Conservation (phyloP, 2,329 filamentous ascomycete species). For the Alternaria incomplexa region DNA sequence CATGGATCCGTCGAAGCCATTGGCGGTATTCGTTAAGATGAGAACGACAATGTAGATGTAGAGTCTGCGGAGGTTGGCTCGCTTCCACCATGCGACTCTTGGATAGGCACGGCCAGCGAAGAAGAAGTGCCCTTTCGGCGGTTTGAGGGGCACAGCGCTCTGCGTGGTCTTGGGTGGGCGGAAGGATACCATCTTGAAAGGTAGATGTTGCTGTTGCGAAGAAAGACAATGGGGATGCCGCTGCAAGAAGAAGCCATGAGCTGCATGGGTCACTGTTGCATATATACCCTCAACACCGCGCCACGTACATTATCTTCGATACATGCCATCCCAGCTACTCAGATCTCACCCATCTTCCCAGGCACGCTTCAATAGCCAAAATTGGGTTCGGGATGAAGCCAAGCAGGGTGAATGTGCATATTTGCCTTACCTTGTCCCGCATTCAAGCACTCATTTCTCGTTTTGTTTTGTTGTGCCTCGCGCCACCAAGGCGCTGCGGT, state of each 20-base stretch:
- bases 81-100: conserved; percentile 17
- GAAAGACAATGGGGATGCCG: neutral
- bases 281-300: neutral
- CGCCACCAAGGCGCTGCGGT: conserved; percentile 1
- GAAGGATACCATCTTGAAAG: conserved; percentile 7
- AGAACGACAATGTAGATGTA: conserved; percentile 19
- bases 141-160: conserved; percentile 16
- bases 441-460: conserved; percentile 1
- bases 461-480: neutral
- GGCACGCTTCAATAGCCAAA: neutral
- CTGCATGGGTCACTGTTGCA: neutral
- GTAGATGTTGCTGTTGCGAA: neutral
- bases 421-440: conserved; percentile 11
- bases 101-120: conserved; percentile 16
- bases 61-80: conserved; percentile 14
- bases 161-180: conserved; percentile 15
- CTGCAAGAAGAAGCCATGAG: neutral
- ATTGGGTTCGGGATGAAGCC: conserved; percentile 2
- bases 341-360: neutral
- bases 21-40: conserved; percentile 39
- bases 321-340: neutral
- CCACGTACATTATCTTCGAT: neutral
- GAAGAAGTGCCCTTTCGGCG: conserved; percentile 22
- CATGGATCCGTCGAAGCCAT: conserved; percentile 58
- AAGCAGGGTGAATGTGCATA: conserved; percentile 15